Conservation (phyloP, 345 rosid species). For the Clarkia xantiana region DNA sequence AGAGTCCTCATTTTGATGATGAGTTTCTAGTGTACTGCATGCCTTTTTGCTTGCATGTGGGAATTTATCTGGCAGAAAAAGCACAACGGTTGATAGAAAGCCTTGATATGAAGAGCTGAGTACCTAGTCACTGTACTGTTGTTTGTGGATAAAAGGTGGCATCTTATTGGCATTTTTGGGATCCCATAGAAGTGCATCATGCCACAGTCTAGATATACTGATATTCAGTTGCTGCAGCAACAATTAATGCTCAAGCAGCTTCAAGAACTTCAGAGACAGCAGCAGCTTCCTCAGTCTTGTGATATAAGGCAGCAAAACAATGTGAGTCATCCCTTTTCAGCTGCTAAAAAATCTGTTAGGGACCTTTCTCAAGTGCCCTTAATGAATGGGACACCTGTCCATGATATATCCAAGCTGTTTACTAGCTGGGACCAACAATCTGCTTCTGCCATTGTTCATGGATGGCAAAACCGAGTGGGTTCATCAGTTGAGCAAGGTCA, state of each 20-base stretch:
- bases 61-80: no score
- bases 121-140: neutral
- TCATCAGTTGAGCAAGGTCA: constrained; percentile 30
- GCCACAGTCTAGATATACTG: constrained; percentile 46
- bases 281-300: constrained; percentile 38
- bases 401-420: constrained; percentile 32
- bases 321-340: constrained; percentile 24
- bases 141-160: neutral
- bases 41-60: no score
- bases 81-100: no score
- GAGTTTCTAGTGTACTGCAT: no score
- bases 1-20: no score
- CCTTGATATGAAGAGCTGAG: neutral
- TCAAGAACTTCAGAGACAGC: constrained; percentile 66
- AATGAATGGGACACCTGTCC: constrained; percentile 41
- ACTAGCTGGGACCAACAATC: constrained; percentile 35
- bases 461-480: constrained; percentile 20
- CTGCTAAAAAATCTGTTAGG: constrained; percentile 25
- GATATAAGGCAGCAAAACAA: constrained; percentile 37
- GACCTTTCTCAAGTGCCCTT: constrained; percentile 25
- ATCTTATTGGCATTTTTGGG: constrained; percentile 5
- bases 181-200: neutral
- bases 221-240: constrained; percentile 57
- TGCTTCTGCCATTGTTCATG: constrained; percentile 29
- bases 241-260: constrained; percentile 52